These are phyloP conservation scores for Trametes maxima DNA, from an alignment of 768 basidiomycete genomes.

Conservation along the genomic window DNA sequence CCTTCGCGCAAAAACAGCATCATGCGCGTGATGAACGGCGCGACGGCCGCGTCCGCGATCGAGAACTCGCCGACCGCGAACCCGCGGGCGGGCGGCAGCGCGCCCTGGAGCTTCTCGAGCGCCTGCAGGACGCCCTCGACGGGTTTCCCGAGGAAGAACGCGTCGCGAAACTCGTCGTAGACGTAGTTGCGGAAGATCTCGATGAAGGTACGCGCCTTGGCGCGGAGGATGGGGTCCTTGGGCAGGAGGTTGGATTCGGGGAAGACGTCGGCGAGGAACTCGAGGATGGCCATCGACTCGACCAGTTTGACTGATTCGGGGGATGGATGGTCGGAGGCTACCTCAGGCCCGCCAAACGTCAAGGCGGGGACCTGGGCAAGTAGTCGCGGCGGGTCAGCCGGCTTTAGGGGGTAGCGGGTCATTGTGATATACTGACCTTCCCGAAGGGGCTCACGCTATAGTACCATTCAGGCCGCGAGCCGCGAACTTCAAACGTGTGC, in stretches of 20 bases:
- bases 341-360: slow-evolving; percentile 54
- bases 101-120: slow-evolving; percentile 48
- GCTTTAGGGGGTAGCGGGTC: no score
- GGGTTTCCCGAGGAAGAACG: slow-evolving; percentile 43
- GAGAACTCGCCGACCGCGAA: slow-evolving; percentile 50
- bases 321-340: slow-evolving; percentile 57
- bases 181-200: slow-evolving; percentile 51
- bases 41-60: slow-evolving; percentile 61
- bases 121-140: slow-evolving; percentile 45
- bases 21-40: slow-evolving; percentile 59
- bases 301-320: slow-evolving; percentile 59
- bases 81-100: slow-evolving; percentile 47
- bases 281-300: slow-evolving; percentile 65
- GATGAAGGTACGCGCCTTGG: slow-evolving; percentile 62
- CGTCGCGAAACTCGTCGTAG: slow-evolving; percentile 37
- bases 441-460: slow-evolving; percentile 62
- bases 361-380: slow-evolving; percentile 59
- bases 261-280: slow-evolving; percentile 65
- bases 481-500: slow-evolving; percentile 57
- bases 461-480: slow-evolving; percentile 70
- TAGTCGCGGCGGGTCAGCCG: background rate
- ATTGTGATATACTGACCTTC: slow-evolving; percentile 44
- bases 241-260: slow-evolving; percentile 54
- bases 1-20: slow-evolving; percentile 49
- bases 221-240: slow-evolving; percentile 53